These are phyloP conservation scores for Megacollybia marginata DNA, from an alignment of 768 basidiomycete genomes.

Conservation along the genomic window DNA sequence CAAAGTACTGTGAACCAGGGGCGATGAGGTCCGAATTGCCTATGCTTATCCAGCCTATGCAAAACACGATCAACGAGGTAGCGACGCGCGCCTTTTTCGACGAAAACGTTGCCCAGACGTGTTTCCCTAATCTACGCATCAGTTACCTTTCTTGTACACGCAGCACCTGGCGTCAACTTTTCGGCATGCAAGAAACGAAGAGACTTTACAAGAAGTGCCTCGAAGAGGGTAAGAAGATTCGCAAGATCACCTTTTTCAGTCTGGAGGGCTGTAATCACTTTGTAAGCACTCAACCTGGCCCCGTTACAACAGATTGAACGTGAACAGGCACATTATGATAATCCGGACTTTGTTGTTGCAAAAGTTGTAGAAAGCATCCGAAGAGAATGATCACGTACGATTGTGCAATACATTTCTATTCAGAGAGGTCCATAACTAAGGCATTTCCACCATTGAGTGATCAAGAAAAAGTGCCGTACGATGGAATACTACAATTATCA, in stretches of 20 bases:
- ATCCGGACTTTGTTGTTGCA: not conserved
- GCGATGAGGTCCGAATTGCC: slow-evolving; percentile 2
- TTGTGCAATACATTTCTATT: too few species aligned
- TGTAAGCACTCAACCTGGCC: not conserved
- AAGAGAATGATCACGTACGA: too few species aligned
- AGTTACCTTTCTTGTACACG: slow-evolving; percentile 1
- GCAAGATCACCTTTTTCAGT: not conserved
- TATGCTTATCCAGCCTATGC: not conserved
- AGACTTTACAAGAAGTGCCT: slow-evolving; percentile 4
- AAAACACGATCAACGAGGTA: not conserved
- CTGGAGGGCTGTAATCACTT: not conserved
- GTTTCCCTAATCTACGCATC: slow-evolving; percentile 3
- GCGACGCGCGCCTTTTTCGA: slow-evolving; percentile 5
- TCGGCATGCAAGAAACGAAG: slow-evolving; percentile 7
- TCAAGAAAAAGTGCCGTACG: too few species aligned
- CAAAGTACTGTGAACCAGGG: not conserved
- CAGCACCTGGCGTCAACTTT: slow-evolving; percentile 5
- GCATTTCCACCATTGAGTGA: too few species aligned
- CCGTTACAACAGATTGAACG: too few species aligned
- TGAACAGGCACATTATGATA: not conserved
- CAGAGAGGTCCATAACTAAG: too few species aligned
- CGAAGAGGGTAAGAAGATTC: not conserved
- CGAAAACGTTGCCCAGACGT: not conserved
- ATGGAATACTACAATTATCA: too few species aligned
- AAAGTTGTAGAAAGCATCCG: not conserved